These are phyloP conservation scores for Ambrosiella beaveri DNA, from an alignment of 2,329 filamentous ascomycete species.

Conservation along the genomic window DNA sequence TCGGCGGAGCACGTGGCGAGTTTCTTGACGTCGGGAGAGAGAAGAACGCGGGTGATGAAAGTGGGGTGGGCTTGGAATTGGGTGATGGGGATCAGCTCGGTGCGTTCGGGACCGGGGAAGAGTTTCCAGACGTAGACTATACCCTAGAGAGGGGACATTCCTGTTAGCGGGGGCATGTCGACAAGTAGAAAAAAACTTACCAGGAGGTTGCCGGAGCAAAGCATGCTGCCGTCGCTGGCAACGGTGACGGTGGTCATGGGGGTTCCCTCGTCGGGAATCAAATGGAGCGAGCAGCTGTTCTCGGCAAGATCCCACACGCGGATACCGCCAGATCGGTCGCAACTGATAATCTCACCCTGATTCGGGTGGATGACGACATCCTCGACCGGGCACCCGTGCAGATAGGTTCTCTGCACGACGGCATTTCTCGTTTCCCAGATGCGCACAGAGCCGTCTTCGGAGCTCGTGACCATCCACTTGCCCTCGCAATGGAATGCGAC, in stretches of 20 bases:
- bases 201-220: conserved; percentile 84
- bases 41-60: conserved; percentile 79
- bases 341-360: conserved; percentile 94
- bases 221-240: conserved; percentile 77
- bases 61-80: conserved; percentile 83
- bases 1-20: conserved; percentile 87
- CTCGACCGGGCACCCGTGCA: conserved; percentile 75
- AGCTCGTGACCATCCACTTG: conserved; percentile 99
- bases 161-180: neutral
- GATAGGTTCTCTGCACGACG: conserved; percentile 80
- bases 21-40: conserved; percentile 86
- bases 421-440: conserved; percentile 89
- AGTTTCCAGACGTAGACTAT: conserved; percentile 97
- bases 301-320: conserved; percentile 92
- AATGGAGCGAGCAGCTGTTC: conserved; percentile 90
- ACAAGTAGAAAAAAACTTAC: conserved; percentile 29
- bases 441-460: conserved; percentile 90
- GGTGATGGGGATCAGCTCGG: conserved; percentile 69
- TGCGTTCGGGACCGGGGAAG: conserved; percentile 64
- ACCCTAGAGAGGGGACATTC: conserved; percentile 36
- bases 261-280: conserved; percentile 91
- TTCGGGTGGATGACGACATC: conserved; percentile 99
- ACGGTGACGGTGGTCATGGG: conserved; percentile 89
- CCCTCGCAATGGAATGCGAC: conserved; percentile 97
- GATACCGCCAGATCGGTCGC: conserved; percentile 81